phyloP scores from a whole-genome alignment of 345 rosid species.

The Passiflora organensis region DNA sequence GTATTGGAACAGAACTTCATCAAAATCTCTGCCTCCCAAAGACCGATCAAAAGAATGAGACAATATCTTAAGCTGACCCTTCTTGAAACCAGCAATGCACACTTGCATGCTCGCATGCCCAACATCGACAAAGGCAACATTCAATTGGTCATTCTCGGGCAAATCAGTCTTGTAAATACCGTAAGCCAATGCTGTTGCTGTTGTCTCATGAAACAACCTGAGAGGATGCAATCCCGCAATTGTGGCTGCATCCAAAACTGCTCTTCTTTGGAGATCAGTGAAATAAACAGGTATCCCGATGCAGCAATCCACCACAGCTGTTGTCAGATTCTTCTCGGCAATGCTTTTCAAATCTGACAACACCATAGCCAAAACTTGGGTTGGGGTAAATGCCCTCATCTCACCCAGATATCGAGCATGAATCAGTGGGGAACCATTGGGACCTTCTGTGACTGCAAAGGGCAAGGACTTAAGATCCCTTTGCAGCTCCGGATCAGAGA shows the following conservation, averaged over 20 bases:
- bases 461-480: slow-evolving; percentile 75
- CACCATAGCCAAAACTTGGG: slow-evolving; percentile 89
- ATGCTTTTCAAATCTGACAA: slow-evolving; percentile 72
- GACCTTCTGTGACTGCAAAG: slow-evolving; percentile 65
- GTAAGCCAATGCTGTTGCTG: slow-evolving; percentile 93
- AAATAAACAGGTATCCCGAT: slow-evolving; percentile 92
- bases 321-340: slow-evolving; percentile 77
- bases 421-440: slow-evolving; percentile 86
- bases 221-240: slow-evolving; percentile 92
- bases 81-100: slow-evolving; percentile 88
- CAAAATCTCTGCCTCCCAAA: slow-evolving; percentile 92
- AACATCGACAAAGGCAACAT: slow-evolving; percentile 86
- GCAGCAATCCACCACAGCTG: slow-evolving; percentile 92
- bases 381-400: slow-evolving; percentile 72
- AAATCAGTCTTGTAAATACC: slow-evolving; percentile 95
- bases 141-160: slow-evolving; percentile 77
- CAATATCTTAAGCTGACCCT: slow-evolving; percentile 75
- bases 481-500: slow-evolving; percentile 88
- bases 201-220: slow-evolving; percentile 78
- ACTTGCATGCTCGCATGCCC: slow-evolving; percentile 97
- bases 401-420: slow-evolving; percentile 85
- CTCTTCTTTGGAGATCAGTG: slow-evolving; percentile 89
- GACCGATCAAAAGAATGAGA: slow-evolving; percentile 77
- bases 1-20: slow-evolving; percentile 72
- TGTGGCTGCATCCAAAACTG: slow-evolving; percentile 86